Evolutionary conservation across 441 rosid genomes (phyloP).

Genomic region (Populus tomentosa): DNA sequence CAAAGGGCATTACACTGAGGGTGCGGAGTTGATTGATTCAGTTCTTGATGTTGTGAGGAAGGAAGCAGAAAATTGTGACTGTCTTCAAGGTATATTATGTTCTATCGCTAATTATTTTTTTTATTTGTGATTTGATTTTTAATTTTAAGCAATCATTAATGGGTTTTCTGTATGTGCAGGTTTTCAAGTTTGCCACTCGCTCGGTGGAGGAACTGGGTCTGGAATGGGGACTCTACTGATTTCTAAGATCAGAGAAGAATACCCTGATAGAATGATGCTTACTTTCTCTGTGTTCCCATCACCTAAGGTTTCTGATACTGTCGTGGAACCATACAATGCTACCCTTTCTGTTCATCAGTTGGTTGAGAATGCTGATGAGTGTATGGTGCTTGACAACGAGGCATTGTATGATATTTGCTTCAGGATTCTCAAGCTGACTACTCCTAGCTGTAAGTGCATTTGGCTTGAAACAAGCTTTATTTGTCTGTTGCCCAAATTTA

Average conservation of each 20-base stretch:
- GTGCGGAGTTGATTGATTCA: slow-evolving; percentile 14
- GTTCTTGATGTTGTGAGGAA: slow-evolving; percentile 16
- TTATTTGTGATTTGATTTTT: too few species aligned
- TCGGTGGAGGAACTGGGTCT: slow-evolving; percentile 39
- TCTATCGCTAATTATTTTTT: neutral
- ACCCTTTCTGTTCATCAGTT: slow-evolving; percentile 44
- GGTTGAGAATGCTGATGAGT: slow-evolving; percentile 42
- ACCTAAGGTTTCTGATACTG: slow-evolving; percentile 48
- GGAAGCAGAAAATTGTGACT: slow-evolving; percentile 14
- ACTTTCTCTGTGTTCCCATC: slow-evolving; percentile 50
- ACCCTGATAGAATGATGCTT: slow-evolving; percentile 53
- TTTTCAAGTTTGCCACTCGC: slow-evolving; percentile 36
- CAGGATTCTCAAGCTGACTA: slow-evolving; percentile 44
- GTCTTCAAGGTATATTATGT: slow-evolving; percentile 7
- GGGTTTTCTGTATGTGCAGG: slow-evolving; percentile 14
- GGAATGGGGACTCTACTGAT: slow-evolving; percentile 49
- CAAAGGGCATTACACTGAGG: slow-evolving; percentile 17
- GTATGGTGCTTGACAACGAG: slow-evolving; percentile 39
- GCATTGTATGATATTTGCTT: slow-evolving; percentile 48
- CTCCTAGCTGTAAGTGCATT: slow-evolving; percentile 36
- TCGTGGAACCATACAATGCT: slow-evolving; percentile 44
- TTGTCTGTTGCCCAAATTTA: neutral
- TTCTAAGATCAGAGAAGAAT: slow-evolving; percentile 46
- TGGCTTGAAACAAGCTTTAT: neutral
- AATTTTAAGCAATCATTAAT: neutral